A percentile compares a stretch with the other conserved stretches of the same genome.
phyloP scores from a whole-genome alignment of 352 stramenopile species.

The Globisporangium spiculum region DNA sequence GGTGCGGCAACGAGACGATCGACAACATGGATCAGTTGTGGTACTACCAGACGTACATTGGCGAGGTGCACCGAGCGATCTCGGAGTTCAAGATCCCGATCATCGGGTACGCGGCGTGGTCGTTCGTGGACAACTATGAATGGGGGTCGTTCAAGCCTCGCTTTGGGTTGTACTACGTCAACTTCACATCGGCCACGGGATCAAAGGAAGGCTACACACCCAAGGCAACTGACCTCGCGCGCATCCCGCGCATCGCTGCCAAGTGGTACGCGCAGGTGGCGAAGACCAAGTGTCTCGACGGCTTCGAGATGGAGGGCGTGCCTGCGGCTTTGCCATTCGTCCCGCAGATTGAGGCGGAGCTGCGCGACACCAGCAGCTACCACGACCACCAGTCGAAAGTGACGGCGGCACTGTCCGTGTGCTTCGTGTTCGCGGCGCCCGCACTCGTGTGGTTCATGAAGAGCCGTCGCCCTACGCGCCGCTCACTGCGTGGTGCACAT shows the following conservation, averaged over 20 bases:
- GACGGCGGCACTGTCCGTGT: background rate
- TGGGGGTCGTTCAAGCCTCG: constrained; percentile 80
- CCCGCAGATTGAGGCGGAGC: background rate
- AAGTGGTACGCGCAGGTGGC: constrained; percentile 57
- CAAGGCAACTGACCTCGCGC: constrained; percentile 25
- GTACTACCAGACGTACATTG: constrained; percentile 48
- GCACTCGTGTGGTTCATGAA: constrained; percentile 20
- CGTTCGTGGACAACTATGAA: constrained; percentile 95
- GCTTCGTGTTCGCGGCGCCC: constrained; percentile 10
- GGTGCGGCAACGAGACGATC: constrained; percentile 46
- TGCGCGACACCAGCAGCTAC: background rate
- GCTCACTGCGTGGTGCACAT: constrained; percentile 3
- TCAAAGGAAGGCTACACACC: constrained; percentile 25
- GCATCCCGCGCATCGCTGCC: constrained; percentile 39
- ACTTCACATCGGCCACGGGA: constrained; percentile 33
- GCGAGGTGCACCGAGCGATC: constrained; percentile 47
- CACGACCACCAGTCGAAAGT: background rate
- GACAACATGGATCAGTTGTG: constrained; percentile 49
- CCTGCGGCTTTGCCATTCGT: background rate
- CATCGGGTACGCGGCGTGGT: constrained; percentile 90
- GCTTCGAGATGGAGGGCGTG: constrained; percentile 2
- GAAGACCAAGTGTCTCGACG: constrained; percentile 59
- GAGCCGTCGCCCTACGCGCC: constrained; percentile 12
- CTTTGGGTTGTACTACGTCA: constrained; percentile 52
- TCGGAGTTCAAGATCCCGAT: constrained; percentile 49